Base-by-base conservation (phyloP, 2,329 filamentous ascomycete species). In the Microcera coccophila region DNA sequence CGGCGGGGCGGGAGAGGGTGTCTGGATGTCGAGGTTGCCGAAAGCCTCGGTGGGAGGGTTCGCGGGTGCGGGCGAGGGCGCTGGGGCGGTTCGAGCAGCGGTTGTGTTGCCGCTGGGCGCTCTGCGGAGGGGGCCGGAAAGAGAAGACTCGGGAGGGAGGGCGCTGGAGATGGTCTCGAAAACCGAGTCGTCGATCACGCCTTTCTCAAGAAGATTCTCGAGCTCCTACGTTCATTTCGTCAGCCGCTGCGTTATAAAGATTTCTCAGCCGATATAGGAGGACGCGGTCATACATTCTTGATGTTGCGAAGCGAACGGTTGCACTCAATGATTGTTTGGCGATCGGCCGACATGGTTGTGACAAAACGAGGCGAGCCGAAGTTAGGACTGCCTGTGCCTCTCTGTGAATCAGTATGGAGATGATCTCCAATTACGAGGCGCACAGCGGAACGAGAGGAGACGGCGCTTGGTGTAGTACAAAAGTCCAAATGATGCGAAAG, bases 281-380 rank as follows among this genome's bases (percentile, higher is more conserved):
- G 22, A 31, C 29, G 41, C 28, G n/a, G n/a, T n/a, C n/a, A 57
- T 73, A 90, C 89, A 62, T 85, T 89, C 72, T 89, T 90, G 72
- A 95, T 90, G 60, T 81, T 85, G 53, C 89, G 84, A 62, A 95
- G 81, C 62, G 88, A 90, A 70, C 89, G 81, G 73, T 91, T 93
- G 69, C 84, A 81, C 77, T 80, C 78, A 52, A 81, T 80, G 60
- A 79, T 76, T 50, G 71, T 72, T 59, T 81, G 77, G 54, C 78
- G 77, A 55, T 79, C 75, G 50, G 66, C 56, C 46, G 67, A 66
- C 73, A 76, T 76, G 45, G 52, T 64, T 32, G 29, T 32, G 24
- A 14, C 29, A n/a, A 9, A 26, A 26, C 22, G 22, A 12, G 22
- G 22, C 22, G 22, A n/a, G n/a, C n/a, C n/a, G n/a, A n/a, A n/a